Conservation (phyloP, 805 yeast genomes). For the Starmerella bombi region DNA sequence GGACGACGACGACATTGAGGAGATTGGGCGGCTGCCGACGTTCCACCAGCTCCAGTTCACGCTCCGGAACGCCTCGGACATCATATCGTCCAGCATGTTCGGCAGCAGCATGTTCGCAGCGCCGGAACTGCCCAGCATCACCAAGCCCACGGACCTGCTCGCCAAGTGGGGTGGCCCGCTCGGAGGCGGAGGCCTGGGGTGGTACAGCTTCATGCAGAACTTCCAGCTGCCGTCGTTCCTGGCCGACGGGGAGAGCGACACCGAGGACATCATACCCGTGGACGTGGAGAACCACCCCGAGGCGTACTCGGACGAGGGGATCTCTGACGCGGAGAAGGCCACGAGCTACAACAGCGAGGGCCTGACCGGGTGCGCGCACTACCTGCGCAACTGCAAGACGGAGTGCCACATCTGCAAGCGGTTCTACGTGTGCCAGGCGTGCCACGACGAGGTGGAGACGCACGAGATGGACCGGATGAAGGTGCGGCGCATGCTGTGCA, state of each 20-base stretch:
- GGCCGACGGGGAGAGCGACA: slow-evolving; percentile 2
- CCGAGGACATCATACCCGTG: slow-evolving; percentile 3
- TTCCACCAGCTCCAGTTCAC: slow-evolving; percentile 17
- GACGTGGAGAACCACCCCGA: slow-evolving; percentile 17
- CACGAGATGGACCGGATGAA: slow-evolving; percentile 49
- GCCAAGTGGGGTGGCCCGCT: slow-evolving; percentile 14
- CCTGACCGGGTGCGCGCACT: slow-evolving; percentile 67
- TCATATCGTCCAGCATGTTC: not conserved
- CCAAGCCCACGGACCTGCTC: slow-evolving; percentile 12
- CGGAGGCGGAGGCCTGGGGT: not conserved
- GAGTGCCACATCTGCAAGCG: slow-evolving; percentile 62
- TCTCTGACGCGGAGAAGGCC: slow-evolving; percentile 33
- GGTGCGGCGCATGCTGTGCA: slow-evolving; percentile 62
- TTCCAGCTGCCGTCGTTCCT: slow-evolving; percentile 10
- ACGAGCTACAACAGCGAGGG: slow-evolving; percentile 30
- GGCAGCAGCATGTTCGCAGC: not conserved
- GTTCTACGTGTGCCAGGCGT: slow-evolving; percentile 74
- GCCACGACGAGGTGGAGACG: slow-evolving; percentile 56
- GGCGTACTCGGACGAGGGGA: slow-evolving; percentile 25
- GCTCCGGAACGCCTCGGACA: slow-evolving; percentile 15
- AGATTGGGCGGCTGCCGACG: slow-evolving; percentile 17
- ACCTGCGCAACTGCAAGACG: slow-evolving; percentile 67
- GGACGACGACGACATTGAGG: slow-evolving; percentile 15
- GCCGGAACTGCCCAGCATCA: not conserved
- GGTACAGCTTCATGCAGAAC: slow-evolving; percentile 15